These are phyloP conservation scores for Xylaria sp. DNA, from an alignment of 2,329 filamentous ascomycete genomes.

Conservation along the genomic window DNA sequence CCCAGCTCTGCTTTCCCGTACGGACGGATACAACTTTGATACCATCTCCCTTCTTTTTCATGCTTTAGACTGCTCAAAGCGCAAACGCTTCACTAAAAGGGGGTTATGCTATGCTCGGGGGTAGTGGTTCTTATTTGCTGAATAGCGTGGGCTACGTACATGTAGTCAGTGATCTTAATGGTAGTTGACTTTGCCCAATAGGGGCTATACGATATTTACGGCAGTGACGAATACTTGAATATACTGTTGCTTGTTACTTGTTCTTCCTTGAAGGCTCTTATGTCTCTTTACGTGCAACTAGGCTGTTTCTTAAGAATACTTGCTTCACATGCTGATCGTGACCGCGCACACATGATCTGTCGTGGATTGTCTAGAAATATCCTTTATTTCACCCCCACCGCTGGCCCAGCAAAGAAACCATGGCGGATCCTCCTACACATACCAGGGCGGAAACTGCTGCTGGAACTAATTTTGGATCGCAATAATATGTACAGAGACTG, in stretches of 20 bases:
- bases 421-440: too few relatives aligned
- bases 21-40: conserved; percentile 21
- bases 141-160: conserved; percentile 14
- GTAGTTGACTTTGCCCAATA: conserved; percentile 3
- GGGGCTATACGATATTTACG: conserved; percentile 25
- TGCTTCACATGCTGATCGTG: too few relatives aligned
- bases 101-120: not conserved
- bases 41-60: conserved; percentile 26
- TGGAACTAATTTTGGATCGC: not conserved
- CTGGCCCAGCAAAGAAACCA: too few relatives aligned
- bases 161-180: conserved; percentile 8
- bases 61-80: conserved; percentile 17
- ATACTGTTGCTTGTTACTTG: conserved; percentile 19
- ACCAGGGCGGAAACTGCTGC: not conserved
- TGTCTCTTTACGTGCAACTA: too few relatives aligned
- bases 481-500: not conserved
- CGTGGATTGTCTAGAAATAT: too few relatives aligned
- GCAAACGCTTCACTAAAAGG: conserved; percentile 3
- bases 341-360: too few relatives aligned
- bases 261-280: not conserved
- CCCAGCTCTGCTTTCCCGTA: not conserved
- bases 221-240: conserved; percentile 25
- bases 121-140: conserved; percentile 5
- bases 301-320: too few relatives aligned
- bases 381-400: too few relatives aligned